Percentiles rank a stretch among this genome's conserved stretches.
phyloP scores from a whole-genome alignment of 768 basidiomycete genomes.

The Russula sp. region DNA sequence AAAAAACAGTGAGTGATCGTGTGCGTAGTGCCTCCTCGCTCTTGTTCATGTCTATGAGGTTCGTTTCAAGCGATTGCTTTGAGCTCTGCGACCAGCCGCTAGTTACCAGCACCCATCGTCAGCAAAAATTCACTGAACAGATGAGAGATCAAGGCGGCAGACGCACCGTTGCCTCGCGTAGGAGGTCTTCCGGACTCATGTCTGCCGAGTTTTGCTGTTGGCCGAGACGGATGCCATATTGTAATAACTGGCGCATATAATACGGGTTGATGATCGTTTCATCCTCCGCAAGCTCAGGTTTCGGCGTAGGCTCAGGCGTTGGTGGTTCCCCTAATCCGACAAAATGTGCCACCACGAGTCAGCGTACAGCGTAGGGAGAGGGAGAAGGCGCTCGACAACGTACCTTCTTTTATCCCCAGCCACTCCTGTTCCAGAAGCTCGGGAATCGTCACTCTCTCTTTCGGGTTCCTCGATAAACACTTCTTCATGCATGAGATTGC shows the following conservation, averaged over 20 bases:
- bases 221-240: slow-evolving; percentile 63
- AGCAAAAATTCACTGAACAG: not conserved
- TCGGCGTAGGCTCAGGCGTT: slow-evolving; percentile 29
- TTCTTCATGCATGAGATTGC: slow-evolving; percentile 79
- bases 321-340: slow-evolving; percentile 25
- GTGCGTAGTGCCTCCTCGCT: not conserved
- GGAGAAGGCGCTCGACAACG: slow-evolving; percentile 23
- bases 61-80: slow-evolving; percentile 17
- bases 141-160: not conserved
- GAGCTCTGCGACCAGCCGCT: slow-evolving; percentile 21
- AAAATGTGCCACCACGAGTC: not conserved
- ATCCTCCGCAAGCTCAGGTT: slow-evolving; percentile 35
- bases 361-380: not conserved
- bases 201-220: slow-evolving; percentile 23
- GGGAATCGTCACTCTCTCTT: slow-evolving; percentile 81
- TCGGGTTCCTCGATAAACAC: slow-evolving; percentile 73
- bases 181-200: slow-evolving; percentile 28
- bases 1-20: slow-evolving; percentile 15
- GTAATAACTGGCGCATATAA: slow-evolving; percentile 68
- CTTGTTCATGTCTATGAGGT: not conserved
- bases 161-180: slow-evolving; percentile 30
- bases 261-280: slow-evolving; percentile 73
- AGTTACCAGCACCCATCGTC: not conserved
- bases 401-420: slow-evolving; percentile 57
- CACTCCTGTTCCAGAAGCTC: slow-evolving; percentile 79